Base-by-base conservation (phyloP, 805 yeast genomes). In the Yamadazyma scolyti region DNA sequence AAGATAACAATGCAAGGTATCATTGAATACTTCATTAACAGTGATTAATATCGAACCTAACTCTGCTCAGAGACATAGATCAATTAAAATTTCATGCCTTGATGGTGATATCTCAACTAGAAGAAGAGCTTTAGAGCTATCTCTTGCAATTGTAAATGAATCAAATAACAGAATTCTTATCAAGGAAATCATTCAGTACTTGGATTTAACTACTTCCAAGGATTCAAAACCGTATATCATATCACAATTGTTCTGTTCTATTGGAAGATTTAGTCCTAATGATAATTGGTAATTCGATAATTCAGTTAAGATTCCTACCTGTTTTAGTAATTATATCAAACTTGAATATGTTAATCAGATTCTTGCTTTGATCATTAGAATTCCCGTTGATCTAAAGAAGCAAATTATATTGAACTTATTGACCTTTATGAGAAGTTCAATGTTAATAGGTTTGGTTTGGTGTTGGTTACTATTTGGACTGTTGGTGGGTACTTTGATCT, bases 81-180 rank as follows among this genome's bases (percentile, higher is more conserved):
- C 80, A 23, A 88, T 86, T 16, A 85, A 93, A 39, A 80, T 93
- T n/a, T 75, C 75, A 30, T 93, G 98, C 67, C 66, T 93, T 42
- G 99, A 93, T 58, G 79, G 81, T 2, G 99, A 93, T 57, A 68
- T 90, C 30, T 87, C 96, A 3, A 93, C 93, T 44, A 79, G 95
- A 45, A 78, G 96, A 54, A 74, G 99, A 46, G 95, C 98, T 2
- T 67, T 93, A 40, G 98, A 90, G 55, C 72, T 93, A 37, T 76
- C 93, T 2, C 93, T 88, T 61, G 94, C 90, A 17, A 85, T 93
- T 10, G 71, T 90, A 56, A 89, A 89, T 54, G 82, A 79, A 34
- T 81, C 80, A 38, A 89, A 90, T 51, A 78, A 90, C 30, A 68
- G 90, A 30, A 82, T 86, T 21, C 65, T 90, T 44, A 75, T 84